These are phyloP conservation scores for Mucor piriformis DNA, from an alignment of 371 early-diverging fungal genomes.

Conservation along the genomic window DNA sequence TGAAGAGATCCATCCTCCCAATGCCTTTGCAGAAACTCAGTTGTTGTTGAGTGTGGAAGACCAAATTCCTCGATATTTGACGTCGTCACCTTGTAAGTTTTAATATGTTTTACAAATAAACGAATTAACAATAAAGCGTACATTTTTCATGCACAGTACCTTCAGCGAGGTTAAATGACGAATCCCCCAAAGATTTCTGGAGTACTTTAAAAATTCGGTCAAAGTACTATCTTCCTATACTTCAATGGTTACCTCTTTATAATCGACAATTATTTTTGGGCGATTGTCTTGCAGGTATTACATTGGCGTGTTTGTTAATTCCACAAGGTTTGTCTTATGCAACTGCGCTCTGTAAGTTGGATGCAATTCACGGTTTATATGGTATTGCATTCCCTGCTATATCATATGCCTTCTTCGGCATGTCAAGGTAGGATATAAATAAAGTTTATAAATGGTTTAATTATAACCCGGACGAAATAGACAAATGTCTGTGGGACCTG, in stretches of 20 bases:
- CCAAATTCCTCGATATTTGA: constrained; percentile 30
- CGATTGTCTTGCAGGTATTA: constrained; percentile 86
- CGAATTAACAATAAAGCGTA: not conserved
- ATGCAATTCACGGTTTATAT: constrained; percentile 88
- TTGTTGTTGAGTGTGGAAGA: constrained; percentile 20
- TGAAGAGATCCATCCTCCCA: constrained; percentile 21
- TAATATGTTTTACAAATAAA: not conserved
- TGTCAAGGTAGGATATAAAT: constrained; percentile 63
- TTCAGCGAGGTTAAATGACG: constrained; percentile 30
- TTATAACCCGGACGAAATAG: constrained; percentile 20
- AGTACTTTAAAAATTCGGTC: constrained; percentile 56
- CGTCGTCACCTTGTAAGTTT: constrained; percentile 34
- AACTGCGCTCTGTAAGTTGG: constrained; percentile 80
- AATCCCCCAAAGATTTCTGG: constrained; percentile 42
- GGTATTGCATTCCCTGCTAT: constrained; percentile 82
- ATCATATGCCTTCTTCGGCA: constrained; percentile 87
- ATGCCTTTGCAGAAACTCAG: constrained; percentile 23
- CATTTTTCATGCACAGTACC: constrained; percentile 30
- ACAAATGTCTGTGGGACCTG: constrained; percentile 93
- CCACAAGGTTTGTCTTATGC: constrained; percentile 93
- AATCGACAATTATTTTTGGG: constrained; percentile 49
- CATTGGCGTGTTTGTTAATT: constrained; percentile 87
- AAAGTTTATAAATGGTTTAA: not conserved
- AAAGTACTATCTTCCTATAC: constrained; percentile 88
- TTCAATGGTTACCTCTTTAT: constrained; percentile 89